A percentile compares a stretch with the other conserved stretches of the same genome.
These are phyloP conservation scores for Hamigera avellanea DNA, from an alignment of 495 filamentous ascomycete genomes.

Conservation along the genomic window DNA sequence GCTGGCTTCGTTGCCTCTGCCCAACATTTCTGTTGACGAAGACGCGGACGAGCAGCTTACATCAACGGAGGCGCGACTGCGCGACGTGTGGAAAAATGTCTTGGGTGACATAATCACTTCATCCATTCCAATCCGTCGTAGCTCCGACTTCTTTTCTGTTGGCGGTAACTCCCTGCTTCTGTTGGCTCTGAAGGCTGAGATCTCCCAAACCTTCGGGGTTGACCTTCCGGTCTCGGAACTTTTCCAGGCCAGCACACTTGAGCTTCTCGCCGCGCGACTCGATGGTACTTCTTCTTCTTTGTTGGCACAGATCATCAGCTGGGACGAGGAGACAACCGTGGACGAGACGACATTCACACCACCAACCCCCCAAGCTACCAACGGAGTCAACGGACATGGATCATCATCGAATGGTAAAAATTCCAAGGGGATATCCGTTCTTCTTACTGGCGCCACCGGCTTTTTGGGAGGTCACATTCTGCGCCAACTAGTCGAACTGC, in stretches of 20 bases:
- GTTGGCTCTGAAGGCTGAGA: conserved; percentile 8
- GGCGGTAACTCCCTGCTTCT: conserved; percentile 21
- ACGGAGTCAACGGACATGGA: background rate
- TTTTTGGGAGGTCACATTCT: conserved; percentile 12
- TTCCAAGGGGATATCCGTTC: too few species aligned
- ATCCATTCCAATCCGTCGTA: background rate
- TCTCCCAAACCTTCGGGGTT: conserved; percentile 6
- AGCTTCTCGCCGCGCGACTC: conserved; percentile 7
- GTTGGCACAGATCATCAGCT: conserved; percentile 5
- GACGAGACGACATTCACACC: background rate
- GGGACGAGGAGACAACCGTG: conserved; percentile 3
- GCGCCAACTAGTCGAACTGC: conserved; percentile 4
- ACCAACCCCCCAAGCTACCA: background rate
- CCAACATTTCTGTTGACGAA: background rate
- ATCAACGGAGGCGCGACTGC: too few species aligned
- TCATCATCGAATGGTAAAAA: too few species aligned
- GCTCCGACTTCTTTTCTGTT: conserved; percentile 14
- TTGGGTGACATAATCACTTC: background rate
- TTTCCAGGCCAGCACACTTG: conserved; percentile 9
- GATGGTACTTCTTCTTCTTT: background rate
- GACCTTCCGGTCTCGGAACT: conserved; percentile 7
- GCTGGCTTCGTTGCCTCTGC: conserved; percentile 1
- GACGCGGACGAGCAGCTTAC: background rate
- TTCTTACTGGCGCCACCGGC: conserved; percentile 10
- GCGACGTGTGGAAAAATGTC: background rate